Percentiles rank a stretch among this genome's conserved stretches.
These are phyloP conservation scores for Neonectria ditissima DNA, from an alignment of 2,329 filamentous ascomycete species.

Conservation along the genomic window DNA sequence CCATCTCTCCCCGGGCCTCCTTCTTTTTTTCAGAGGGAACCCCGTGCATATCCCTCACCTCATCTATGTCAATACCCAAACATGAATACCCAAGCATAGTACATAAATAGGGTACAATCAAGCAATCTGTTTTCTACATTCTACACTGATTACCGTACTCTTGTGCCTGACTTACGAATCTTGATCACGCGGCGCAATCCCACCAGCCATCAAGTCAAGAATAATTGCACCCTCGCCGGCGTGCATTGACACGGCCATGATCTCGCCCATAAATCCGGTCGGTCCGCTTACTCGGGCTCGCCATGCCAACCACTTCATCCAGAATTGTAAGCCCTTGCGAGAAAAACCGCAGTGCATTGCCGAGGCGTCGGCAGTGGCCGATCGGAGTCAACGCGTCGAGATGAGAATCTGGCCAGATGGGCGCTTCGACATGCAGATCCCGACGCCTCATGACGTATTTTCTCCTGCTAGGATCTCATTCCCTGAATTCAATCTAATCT, in stretches of 20 bases:
- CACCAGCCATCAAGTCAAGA: not conserved
- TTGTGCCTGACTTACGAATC: no score
- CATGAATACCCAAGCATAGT: not conserved
- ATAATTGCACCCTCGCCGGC: not conserved
- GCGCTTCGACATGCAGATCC: not conserved
- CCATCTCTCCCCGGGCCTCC: no score
- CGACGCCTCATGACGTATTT: not conserved
- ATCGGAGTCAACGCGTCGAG: not conserved
- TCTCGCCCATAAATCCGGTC: not conserved
- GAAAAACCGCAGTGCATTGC: not conserved
- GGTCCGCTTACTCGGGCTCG: not conserved
- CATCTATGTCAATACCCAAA: conserved; percentile 6
- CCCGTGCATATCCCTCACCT: conserved; percentile 17
- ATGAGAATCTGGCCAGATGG: not conserved
- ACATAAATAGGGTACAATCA: not conserved
- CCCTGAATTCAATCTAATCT: not conserved
- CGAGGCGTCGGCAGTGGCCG: not conserved
- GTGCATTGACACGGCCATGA: not conserved
- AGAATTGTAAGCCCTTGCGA: not conserved
- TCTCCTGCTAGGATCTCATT: not conserved
- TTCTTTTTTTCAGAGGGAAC: not conserved
- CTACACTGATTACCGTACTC: no score
- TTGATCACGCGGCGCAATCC: no score
- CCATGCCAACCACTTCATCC: not conserved
- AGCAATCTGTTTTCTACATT: not conserved